Base-by-base conservation (phyloP, 768 basidiomycete genomes). In the Kwoniella bestiolae region DNA sequence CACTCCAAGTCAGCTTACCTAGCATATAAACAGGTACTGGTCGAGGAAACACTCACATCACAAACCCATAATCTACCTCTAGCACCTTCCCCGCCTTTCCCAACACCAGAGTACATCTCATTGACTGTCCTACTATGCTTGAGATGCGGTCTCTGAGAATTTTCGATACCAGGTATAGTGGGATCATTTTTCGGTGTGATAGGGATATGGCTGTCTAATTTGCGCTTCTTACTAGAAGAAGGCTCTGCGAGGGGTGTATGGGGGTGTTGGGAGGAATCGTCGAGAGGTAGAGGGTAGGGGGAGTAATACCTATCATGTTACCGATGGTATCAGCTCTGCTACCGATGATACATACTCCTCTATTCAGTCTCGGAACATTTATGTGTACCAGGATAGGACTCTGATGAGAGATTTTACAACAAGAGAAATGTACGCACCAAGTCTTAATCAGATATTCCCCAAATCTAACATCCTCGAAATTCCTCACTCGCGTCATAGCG, bases 401-500 rank as follows among this genome's bases (percentile, higher is more conserved):
- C n/a, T n/a, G n/a, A n/a, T n/a, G n/a, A n/a, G n/a, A n/a, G n/a
- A n/a, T n/a, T n/a, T n/a, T n/a, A 41, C 38, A 56, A 26, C 32
- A 23, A 9, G 45, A 34, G 23, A n/a, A 51, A 16, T 21, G 34
- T 11, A 32, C 58, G 26, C 32, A 92, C 93, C 93, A 94, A 8
- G 92, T 92, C 78, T 88, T 89, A 73, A 96, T 91, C 78, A 90
- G 85, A 87, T 90, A 94, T 28, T 87, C 84, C 47, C 91, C 91
- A 81, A 93, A 92, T 73, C 88, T 86, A 68, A 94, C 91, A 73
- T 86, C 87, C 66, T 93, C 91, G 76, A 94, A 92, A 78, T 94
- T 96, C 66, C 91, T 59, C 28, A 77, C 73, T 58, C 71, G 21
- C 4, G 76, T 77, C 69, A 75, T 67, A 7, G 69, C 53, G 1